Evolutionary conservation across 306 rosid species (phyloP), one percentile per base, ranked within the genome.

Genomic region (Ceratonia siliqua): DNA sequence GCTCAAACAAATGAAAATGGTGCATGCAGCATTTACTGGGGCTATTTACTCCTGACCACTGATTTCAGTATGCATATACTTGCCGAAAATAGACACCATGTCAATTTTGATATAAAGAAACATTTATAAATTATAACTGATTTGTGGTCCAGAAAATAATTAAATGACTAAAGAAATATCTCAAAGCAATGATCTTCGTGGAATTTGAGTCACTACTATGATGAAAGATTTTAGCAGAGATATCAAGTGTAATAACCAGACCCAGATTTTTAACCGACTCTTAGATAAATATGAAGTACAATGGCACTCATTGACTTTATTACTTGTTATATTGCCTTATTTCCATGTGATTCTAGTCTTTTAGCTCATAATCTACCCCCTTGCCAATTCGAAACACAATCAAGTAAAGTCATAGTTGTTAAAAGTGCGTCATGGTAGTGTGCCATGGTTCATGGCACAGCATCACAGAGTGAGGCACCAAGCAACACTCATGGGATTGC

Each of bases 121-220:
- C 21, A 49, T 68, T 33, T n/a, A 68, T 48, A 68, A 52, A 50
- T 45, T 42, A n/a, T 15, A 46, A 25, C 25, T 67, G 27, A 67
- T 5, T 6, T 3, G 8, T 11, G 3, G 49, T 50, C 18, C 49
- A 49, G 5, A 50, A 33, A 35, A 18, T 69, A 69, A 69, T 12
- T 69, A 8, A 9, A 8, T 10, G 27, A 33, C 45, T 17, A 11
- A 46, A 48, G 9, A 54, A 2, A 30, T 10, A 9, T 17, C n/a
- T 68, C 45, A 1, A 9, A 8, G 25, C n/a, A 27, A 43, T 15
- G 25, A 27, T 68, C 36, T 49, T 28, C 18, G 33, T 30, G 6
- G 59, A 11, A 68, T 5, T 35, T 48, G 12, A 10, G 21, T 68
- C 32, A 41, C 13, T 48, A 49, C 28, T 30, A 43, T 46, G 42